Evolutionary conservation across 2,329 filamentous ascomycete species (phyloP).

Genomic region (Lasiodiplodia hormozganensis): DNA sequence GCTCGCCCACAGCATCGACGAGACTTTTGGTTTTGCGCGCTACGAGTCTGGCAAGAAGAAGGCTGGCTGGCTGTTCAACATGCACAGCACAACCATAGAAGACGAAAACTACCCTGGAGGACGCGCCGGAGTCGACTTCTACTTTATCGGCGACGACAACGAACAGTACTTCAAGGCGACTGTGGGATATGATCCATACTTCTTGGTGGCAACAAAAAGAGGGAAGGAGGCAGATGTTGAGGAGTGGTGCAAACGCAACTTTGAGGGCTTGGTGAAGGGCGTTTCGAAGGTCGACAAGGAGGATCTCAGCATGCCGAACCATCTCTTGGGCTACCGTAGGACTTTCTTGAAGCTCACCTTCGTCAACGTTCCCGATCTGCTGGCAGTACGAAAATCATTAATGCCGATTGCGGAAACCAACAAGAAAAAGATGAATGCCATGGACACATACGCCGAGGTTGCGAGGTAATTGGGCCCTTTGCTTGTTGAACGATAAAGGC

Average conservation of each 20-base stretch:
- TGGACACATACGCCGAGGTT: constrained; percentile 98
- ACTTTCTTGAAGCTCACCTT: constrained; percentile 89
- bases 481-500: constrained; percentile 27
- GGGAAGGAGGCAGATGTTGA: constrained; percentile 92
- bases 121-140: constrained; percentile 90
- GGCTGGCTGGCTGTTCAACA: constrained; percentile 93
- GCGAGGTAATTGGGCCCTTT: constrained; percentile 68
- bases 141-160: constrained; percentile 80
- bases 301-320: constrained; percentile 93
- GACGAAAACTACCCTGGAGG: constrained; percentile 85
- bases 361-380: constrained; percentile 82
- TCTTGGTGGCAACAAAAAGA: constrained; percentile 87
- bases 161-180: constrained; percentile 93
- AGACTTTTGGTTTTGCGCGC: constrained; percentile 89
- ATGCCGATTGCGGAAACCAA: constrained; percentile 95
- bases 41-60: constrained; percentile 88
- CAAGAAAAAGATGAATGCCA: constrained; percentile 92
- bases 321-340: constrained; percentile 86
- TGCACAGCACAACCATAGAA: constrained; percentile 86
- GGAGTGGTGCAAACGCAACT: constrained; percentile 85
- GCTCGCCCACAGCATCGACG: constrained; percentile 88
- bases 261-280: constrained; percentile 80
- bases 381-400: constrained; percentile 83
- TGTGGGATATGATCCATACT: constrained; percentile 95
- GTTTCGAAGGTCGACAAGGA: constrained; percentile 86